Percentiles rank a stretch among this genome's conserved stretches.
Evolutionary conservation across 108 stramenopile genomes (phyloP).

Genomic region (Skeletonema costatum): DNA sequence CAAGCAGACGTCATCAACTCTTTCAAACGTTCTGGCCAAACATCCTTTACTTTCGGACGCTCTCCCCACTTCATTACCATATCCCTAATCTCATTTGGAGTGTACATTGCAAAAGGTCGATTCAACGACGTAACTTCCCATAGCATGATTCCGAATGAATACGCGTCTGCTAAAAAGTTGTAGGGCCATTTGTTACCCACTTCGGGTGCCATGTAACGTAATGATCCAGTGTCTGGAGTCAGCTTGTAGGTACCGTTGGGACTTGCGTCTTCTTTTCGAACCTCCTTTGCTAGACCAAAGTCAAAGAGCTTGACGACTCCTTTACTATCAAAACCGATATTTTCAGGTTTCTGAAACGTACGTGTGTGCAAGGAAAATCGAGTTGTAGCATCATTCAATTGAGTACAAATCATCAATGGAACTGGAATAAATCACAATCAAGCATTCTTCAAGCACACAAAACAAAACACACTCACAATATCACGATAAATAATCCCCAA

Average conservation of each 20-base stretch:
- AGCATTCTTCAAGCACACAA: neutral
- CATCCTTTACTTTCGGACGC: constrained; percentile 38
- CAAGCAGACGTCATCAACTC: constrained; percentile 28
- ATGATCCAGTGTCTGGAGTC: constrained; percentile 80
- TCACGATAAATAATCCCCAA: constrained; percentile 75
- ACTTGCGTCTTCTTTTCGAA: constrained; percentile 16
- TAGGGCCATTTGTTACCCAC: constrained; percentile 65
- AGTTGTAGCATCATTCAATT: neutral
- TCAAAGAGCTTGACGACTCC: constrained; percentile 72
- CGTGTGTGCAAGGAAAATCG: neutral
- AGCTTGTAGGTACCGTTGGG: constrained; percentile 67
- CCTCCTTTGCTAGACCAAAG: constrained; percentile 65
- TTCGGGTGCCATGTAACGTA: constrained; percentile 63
- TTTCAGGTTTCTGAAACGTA: constrained; percentile 49
- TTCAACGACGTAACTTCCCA: constrained; percentile 64
- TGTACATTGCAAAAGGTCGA: constrained; percentile 60
- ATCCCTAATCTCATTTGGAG: constrained; percentile 29
- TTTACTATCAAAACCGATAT: constrained; percentile 68
- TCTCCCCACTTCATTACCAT: constrained; percentile 43
- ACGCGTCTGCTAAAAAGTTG: constrained; percentile 74
- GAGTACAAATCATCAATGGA: neutral
- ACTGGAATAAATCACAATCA: neutral
- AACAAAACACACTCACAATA: constrained; percentile 19
- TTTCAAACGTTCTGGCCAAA: constrained; percentile 41
- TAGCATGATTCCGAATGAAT: constrained; percentile 71